Base-by-base conservation (phyloP, 306 rosid genomes). In the Cucurbita moschata region DNA sequence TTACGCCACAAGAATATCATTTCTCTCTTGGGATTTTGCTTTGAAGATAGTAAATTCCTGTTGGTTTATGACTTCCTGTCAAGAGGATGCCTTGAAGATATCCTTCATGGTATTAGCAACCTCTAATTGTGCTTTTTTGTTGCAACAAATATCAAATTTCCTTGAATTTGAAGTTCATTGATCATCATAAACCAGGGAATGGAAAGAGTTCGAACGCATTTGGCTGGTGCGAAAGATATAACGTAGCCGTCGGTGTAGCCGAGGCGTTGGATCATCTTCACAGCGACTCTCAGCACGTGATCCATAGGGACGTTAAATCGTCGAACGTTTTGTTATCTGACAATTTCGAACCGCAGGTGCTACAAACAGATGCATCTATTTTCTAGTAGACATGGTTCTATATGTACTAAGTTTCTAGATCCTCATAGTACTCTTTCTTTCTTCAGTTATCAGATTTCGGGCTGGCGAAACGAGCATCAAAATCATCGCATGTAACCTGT, bases 41-140 rank as follows among this genome's bases (percentile, higher is more conserved):
- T 91, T 67, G 99, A 95, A 78, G 86, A 85, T 47, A 86, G 76
- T 53, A 88, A 89, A 77, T 90, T 95, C 81, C 89, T 95, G 81
- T 80, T 95, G 80, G 96, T 91, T 73, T 95, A 95, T 77, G 96
- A 95, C 85, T 88, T 95, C 78, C 79, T 94, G 71, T 85, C 91
- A 76, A 84, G 96, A 83, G 99, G 99, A 86, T 89, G 97, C 85
- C 99, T 94, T 30, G 99, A 91, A 84, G 99, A 94, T 88, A 94
- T 87, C 70, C 88, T 94, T 75, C 91, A 91, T 43, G 99, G 99
- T 91, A 85, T 55, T 64, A 13, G 18, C 4, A 51, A 46, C 59
- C 43, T n/a, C 53, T 23, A 42, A 55, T 8, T 55, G 6, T 12
- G 65, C 7, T 1, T 39, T 72, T 40, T 38, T 52, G 67, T 57